These are phyloP conservation scores for Monilinia aucupariae DNA, from an alignment of 2,329 filamentous ascomycete genomes.

Conservation along the genomic window DNA sequence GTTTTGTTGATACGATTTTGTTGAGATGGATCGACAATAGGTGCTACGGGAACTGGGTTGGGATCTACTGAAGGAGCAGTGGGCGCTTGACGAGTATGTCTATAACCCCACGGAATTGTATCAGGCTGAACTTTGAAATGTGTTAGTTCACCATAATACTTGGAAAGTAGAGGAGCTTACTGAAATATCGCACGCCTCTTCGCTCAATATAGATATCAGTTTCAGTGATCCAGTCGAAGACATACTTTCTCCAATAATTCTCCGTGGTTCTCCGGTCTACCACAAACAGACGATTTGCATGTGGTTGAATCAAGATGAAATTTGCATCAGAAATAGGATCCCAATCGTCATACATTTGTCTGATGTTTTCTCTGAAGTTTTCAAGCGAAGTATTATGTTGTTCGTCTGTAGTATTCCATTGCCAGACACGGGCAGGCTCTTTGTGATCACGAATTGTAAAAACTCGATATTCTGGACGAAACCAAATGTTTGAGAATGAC, in stretches of 20 bases:
- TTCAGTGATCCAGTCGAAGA: conserved; percentile 23
- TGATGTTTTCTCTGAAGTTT: not conserved
- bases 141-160: not conserved
- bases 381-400: not conserved
- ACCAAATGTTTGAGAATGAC: conserved; percentile 20
- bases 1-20: conserved; percentile 22
- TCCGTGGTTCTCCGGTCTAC: conserved; percentile 17
- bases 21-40: not conserved
- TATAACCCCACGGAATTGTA: conserved; percentile 7
- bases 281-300: not conserved
- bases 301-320: conserved; percentile 4
- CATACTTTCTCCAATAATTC: conserved; percentile 16
- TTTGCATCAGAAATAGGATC: not conserved
- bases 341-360: conserved; percentile 9
- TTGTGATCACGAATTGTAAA: conserved; percentile 13
- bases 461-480: conserved; percentile 21
- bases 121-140: not conserved
- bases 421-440: not conserved
- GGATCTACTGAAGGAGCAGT: not conserved
- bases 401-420: conserved; percentile 4
- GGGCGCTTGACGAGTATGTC: not conserved
- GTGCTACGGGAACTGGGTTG: not conserved
- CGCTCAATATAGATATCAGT: conserved; percentile 4
- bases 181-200: not conserved
- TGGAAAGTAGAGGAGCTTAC: not conserved